A percentile compares a stretch with the other conserved stretches of the same genome.
Conservation (phyloP, 2,329 filamentous ascomycete species). For the Cordyceps pruinosa region DNA sequence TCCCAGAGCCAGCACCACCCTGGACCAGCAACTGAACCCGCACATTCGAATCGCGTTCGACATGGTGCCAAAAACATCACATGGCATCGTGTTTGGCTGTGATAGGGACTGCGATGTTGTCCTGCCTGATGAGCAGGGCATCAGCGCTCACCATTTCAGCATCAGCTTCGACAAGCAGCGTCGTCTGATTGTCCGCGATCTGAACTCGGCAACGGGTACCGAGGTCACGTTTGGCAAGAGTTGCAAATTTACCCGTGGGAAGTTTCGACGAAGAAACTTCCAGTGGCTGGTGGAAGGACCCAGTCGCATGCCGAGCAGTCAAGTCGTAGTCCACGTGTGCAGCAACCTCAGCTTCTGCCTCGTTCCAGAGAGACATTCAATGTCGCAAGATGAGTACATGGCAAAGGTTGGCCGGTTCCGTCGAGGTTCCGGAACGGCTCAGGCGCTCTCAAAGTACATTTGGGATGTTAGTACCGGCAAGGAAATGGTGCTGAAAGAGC, state of each 20-base stretch:
- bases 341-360: neutral
- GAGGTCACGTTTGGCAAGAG: neutral
- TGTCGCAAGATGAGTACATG: neutral
- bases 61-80: neutral
- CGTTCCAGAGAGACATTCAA: neutral
- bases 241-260: neutral
- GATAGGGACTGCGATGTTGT: neutral
- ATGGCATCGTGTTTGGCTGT: neutral
- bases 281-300: neutral
- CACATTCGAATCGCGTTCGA: neutral
- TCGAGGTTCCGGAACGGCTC: neutral
- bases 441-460: neutral
- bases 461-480: conserved; percentile 1
- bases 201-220: neutral
- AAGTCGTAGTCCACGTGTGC: neutral
- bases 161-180: neutral
- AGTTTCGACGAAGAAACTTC: neutral
- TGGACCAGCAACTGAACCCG: neutral
- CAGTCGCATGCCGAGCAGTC: neutral
- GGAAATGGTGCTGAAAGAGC: neutral
- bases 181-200: neutral
- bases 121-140: neutral
- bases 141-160: neutral
- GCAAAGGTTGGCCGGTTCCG: neutral
- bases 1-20: no score